Evolutionary conservation across 1,139 yeast genomes (phyloP), one percentile per base, ranked within the genome.

Genomic region (Lodderomyces theae): DNA sequence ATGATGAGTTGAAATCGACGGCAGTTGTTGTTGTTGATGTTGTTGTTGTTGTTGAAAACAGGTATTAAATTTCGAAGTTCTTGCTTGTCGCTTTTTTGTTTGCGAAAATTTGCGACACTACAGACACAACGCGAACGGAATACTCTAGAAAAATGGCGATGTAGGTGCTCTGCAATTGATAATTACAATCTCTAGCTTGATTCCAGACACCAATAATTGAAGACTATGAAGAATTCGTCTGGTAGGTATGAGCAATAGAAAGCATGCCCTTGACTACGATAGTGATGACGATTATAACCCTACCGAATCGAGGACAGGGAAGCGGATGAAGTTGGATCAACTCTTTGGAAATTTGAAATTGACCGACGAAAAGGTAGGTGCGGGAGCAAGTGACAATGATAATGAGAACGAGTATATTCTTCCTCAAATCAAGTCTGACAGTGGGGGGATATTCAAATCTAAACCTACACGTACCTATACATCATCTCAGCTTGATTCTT

Each of bases 271-370:
- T 26, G 45, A 39, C 5, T 45, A 42, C 9, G 45, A 45, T 9
- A 42, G 39, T 16, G 46, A 34, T 13, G 47, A 44, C n/a, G 46
- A 40, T 12, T 35, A 28, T 9, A 42, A 42, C 12, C 42, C 42
- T 10, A 28, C 43, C 13, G 32, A 35, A 22, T 48, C 41, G 22
- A 30, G 40, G 16, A 23, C 41, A 4, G 47, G 48, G 7, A 52
- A 53, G 34, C 35, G 51, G 21, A 41, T 49, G 5, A 50, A 44
- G 32, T 38, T 53, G 11, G 55, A 50, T 35, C 33, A 39, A n/a
- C 38, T 52, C 25, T 45, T 53, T 32, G 35, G 45, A 7, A 38
- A 39, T 6, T 40, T 53, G 18, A 36, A 44, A 5, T 37, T 51
- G 21, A 32, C 40, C 5, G 15, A 37, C 2, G 42, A 43, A 15